These are phyloP conservation scores for Talaromyces sp. DNA, from an alignment of 2,329 filamentous ascomycete genomes.

Conservation along the genomic window DNA sequence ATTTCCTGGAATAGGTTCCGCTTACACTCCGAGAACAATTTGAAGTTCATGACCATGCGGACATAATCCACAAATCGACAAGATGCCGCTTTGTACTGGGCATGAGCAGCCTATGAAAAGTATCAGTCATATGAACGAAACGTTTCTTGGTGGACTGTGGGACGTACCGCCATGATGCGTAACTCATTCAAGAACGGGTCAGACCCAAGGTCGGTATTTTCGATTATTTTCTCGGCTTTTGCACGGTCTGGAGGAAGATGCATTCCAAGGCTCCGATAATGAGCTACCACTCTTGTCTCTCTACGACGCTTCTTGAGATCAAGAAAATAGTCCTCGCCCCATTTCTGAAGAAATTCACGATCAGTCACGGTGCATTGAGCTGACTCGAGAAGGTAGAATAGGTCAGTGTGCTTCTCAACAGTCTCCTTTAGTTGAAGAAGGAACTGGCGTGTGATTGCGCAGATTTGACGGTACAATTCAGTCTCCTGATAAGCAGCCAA, in stretches of 20 bases:
- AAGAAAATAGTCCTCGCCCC: not conserved
- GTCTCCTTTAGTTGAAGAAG: constrained; percentile 40
- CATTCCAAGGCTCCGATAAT: not conserved
- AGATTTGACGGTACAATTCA: constrained; percentile 29
- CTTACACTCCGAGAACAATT: constrained; percentile 33
- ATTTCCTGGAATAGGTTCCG: constrained; percentile 28
- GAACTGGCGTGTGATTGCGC: constrained; percentile 42
- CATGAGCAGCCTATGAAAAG: constrained; percentile 27
- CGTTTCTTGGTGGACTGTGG: not conserved
- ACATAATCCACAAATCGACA: constrained; percentile 36
- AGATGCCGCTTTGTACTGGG: constrained; percentile 38
- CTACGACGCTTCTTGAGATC: constrained; percentile 1
- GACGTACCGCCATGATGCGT: constrained; percentile 39
- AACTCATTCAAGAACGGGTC: constrained; percentile 36
- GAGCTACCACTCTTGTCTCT: not conserved
- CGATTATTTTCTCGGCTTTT: constrained; percentile 17
- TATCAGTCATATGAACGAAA: constrained; percentile 10
- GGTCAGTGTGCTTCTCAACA: constrained; percentile 38
- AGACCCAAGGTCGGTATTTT: constrained; percentile 21
- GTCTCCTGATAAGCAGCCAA: constrained; percentile 33
- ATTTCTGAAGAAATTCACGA: not conserved
- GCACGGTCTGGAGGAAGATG: not conserved
- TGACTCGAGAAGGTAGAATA: constrained; percentile 1
- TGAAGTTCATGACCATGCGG: constrained; percentile 34
- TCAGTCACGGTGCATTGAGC: not conserved